Evolutionary conservation across 371 early-diverging fungal species (phyloP), one percentile per base, ranked within the genome.

Genomic region (Mortierella sp.): DNA sequence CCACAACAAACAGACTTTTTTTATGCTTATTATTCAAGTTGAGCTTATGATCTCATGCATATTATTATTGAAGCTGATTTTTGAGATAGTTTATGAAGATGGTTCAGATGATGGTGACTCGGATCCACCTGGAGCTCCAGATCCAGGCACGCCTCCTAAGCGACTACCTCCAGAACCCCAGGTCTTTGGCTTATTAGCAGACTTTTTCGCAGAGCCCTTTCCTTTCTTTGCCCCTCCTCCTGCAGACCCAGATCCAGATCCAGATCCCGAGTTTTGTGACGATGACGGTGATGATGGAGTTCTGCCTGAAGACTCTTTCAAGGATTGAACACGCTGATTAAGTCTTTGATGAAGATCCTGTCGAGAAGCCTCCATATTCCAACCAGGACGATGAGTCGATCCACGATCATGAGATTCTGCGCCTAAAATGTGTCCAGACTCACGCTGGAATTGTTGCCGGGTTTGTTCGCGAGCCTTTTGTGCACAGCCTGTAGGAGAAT

Each of bases 381-480:
- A 78, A 51, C 79, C 79, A 14, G 68, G 79, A 35, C 77, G 64
- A 45, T 78, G 79, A 18, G 79, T 73, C 2, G 62, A 57, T 0
- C 79, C 79, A 11, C 79, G 79, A 37, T 73, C 73, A 32, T 59
- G 66, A 1, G 73, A 64, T 52, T 78, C 79, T 37, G 69, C 67
- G 26, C 74, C 79, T 5, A 78, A 39, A 24, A 78, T 73, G 49
- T 78, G 79, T 14, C 73, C 73, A 5, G 79, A 78, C 16, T 78
- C 79, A 10, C 74, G 73, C 64, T 78, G 79, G 35, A 62, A 73
- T 55, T 78, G 67, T 39, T 78, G 79, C 0, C 73, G 79, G 2
- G 64, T 58, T 55, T 78, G 74, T 11, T 78, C 74, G 4, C 71
- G 66, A 30, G 71, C 68, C 26, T 66, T 73, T 55, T 66, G 55